Conservation (phyloP, 805 yeast genomes). For the Schizosaccharomyces osmophilus region DNA sequence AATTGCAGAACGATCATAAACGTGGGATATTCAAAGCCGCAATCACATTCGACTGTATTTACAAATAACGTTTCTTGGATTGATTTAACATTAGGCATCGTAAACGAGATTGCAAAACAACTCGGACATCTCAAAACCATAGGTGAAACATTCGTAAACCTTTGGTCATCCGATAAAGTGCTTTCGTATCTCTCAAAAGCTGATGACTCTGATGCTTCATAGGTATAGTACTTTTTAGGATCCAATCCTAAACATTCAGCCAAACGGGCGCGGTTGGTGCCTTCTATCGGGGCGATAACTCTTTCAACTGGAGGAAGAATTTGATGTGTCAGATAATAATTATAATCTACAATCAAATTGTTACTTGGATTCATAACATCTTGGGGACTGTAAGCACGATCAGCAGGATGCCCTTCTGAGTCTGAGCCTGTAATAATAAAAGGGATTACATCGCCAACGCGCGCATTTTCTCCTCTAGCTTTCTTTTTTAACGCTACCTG, state of each 20-base stretch:
- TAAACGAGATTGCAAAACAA: slow-evolving; percentile 19
- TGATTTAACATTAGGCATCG: slow-evolving; percentile 53
- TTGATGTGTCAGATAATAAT: slow-evolving; percentile 67
- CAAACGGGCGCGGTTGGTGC: slow-evolving; percentile 55
- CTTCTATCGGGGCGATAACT: slow-evolving; percentile 61
- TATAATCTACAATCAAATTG: slow-evolving; percentile 29
- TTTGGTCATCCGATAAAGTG: slow-evolving; percentile 52
- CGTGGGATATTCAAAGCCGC: slow-evolving; percentile 22
- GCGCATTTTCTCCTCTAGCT: slow-evolving; percentile 62
- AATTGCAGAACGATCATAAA: slow-evolving; percentile 24
- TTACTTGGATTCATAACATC: slow-evolving; percentile 23
- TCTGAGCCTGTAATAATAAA: slow-evolving; percentile 46
- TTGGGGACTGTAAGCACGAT: slow-evolving; percentile 59
- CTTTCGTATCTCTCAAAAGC: slow-evolving; percentile 52
- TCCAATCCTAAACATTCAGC: slow-evolving; percentile 64
- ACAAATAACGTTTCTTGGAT: slow-evolving; percentile 34
- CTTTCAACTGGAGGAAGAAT: slow-evolving; percentile 77
- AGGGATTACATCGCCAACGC: slow-evolving; percentile 75
- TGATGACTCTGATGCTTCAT: slow-evolving; percentile 12
- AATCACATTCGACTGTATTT: slow-evolving; percentile 45
- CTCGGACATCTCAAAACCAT: slow-evolving; percentile 31
- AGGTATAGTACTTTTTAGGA: slow-evolving; percentile 27
- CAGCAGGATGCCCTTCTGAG: slow-evolving; percentile 27
- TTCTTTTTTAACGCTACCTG: slow-evolving; percentile 69
- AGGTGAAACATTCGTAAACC: slow-evolving; percentile 42